Base-by-base conservation (phyloP, 768 basidiomycete species). In the Trametes gibbosa region DNA sequence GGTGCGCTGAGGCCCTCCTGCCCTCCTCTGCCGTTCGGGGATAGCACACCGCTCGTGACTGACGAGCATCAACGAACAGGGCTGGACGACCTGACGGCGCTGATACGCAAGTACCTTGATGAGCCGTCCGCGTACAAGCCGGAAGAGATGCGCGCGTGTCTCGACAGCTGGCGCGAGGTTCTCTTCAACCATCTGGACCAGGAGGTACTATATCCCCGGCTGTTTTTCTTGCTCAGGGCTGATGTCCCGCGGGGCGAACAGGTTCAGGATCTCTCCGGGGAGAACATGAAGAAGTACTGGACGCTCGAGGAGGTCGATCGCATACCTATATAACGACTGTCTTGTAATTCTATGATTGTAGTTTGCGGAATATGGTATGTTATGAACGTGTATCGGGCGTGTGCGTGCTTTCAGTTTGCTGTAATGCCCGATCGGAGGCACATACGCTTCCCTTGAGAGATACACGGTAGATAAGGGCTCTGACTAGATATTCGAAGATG, bases 201-300 rank as follows among this genome's bases (percentile, higher is more conserved):
- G 68, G 81, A 84, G 72, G 81, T 80, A 56, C 24, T 71, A 45
- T 23, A 0, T 46, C 45, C 21, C 40, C 24, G 19, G 7, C 34
- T 16, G 19, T 27, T 64, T 21, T 3, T 3, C 27, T 9, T 32
- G 37, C 13, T 32, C 19, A 35, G 45, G 9, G 49, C 27, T 17
- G 14, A 46, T 45, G 23, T 13, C 50, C n/a, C 49, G n/a, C 25
- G 35, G 25, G 12, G 2, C 2, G n/a, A 12, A 5, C 62, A 82
- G 77, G 82, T 83, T 4, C 66, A 71, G 13, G 83, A 85, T 59
- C 72, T 85, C 9, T 70, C 67, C 29, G 80, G 74, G 23, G 77
- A 79, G 54, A 82, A 83, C 57, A 70, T 84, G 69, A 77, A 76
- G 68, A 81, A 82, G 59, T 79, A 82, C 58, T 82, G 81, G 72